Conservation (phyloP, 208 protist species). For the Porcisia hertigi region DNA sequence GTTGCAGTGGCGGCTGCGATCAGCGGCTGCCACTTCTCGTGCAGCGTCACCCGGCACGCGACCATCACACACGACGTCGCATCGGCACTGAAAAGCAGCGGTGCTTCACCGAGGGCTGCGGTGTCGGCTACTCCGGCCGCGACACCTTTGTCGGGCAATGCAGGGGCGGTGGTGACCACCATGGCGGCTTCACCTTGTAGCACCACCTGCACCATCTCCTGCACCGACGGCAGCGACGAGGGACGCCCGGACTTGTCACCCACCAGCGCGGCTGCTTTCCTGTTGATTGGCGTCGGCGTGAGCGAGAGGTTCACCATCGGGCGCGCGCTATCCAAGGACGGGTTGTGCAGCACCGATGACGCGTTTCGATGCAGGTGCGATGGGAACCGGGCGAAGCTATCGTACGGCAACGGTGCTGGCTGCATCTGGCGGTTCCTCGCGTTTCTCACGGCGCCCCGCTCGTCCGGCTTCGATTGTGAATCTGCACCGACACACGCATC, state of each 20-base stretch:
- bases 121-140: background rate
- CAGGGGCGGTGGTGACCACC: constrained; percentile 8
- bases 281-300: background rate
- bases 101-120: background rate
- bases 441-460: background rate
- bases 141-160: background rate
- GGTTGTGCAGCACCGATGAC: background rate
- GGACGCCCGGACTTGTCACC: background rate
- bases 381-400: constrained; percentile 1
- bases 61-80: constrained; percentile 64
- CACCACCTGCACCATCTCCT: constrained; percentile 31
- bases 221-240: background rate
- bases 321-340: constrained; percentile 8
- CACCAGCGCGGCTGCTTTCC: background rate
- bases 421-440: constrained; percentile 21
- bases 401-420: constrained; percentile 43
- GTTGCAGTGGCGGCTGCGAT: background rate
- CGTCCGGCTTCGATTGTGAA: background rate
- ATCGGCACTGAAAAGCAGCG: constrained; percentile 53
- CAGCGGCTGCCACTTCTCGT: constrained; percentile 12
- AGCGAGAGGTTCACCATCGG: constrained; percentile 20
- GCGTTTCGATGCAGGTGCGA: constrained; percentile 2
- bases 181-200: constrained; percentile 14
- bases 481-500: background rate
- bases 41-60: constrained; percentile 49